A percentile compares a stretch with the other conserved stretches of the same genome.
phyloP scores from a whole-genome alignment of 192 early-diverging fungal species.

The Lobosporangium transversale region DNA sequence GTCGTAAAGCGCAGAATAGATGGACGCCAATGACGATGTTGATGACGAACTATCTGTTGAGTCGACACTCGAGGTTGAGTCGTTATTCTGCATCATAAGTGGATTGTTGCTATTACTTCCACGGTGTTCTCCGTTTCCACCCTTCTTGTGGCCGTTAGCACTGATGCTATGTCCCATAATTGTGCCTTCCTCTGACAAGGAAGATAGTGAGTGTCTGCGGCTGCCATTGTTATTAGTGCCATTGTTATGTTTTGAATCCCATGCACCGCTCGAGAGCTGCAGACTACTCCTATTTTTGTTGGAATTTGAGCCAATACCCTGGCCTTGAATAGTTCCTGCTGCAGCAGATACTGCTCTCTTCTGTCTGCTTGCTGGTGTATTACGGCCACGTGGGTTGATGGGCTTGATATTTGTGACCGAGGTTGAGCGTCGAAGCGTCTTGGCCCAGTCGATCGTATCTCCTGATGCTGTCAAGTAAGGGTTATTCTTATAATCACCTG shows the following conservation, averaged over 20 bases:
- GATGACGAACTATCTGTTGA: constrained; percentile 29
- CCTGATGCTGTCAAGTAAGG: background rate
- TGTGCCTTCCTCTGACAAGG: constrained; percentile 33
- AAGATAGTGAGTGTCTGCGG: constrained; percentile 8
- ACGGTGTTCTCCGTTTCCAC: too few species aligned
- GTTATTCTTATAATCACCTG: constrained; percentile 14
- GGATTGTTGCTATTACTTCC: background rate
- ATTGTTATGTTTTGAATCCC: too few species aligned
- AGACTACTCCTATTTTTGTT: too few species aligned
- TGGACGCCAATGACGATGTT: constrained; percentile 10
- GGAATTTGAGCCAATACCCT: too few species aligned
- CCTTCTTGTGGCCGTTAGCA: background rate
- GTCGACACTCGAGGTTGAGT: constrained; percentile 41
- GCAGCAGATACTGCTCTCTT: background rate
- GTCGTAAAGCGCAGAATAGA: background rate
- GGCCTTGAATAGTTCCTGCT: background rate
- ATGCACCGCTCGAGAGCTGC: too few species aligned
- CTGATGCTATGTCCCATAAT: constrained; percentile 10
- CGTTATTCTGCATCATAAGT: constrained; percentile 2
- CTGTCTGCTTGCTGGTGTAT: background rate
- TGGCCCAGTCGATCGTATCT: constrained; percentile 19
- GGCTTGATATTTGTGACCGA: background rate
- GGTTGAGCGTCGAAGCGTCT: constrained; percentile 24
- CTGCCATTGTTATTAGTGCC: background rate
- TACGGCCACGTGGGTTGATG: background rate